Evolutionary conservation across 2,329 filamentous ascomycete species (phyloP), one percentile per base, ranked within the genome.

Genomic region (Botryosphaeria dothidea): DNA sequence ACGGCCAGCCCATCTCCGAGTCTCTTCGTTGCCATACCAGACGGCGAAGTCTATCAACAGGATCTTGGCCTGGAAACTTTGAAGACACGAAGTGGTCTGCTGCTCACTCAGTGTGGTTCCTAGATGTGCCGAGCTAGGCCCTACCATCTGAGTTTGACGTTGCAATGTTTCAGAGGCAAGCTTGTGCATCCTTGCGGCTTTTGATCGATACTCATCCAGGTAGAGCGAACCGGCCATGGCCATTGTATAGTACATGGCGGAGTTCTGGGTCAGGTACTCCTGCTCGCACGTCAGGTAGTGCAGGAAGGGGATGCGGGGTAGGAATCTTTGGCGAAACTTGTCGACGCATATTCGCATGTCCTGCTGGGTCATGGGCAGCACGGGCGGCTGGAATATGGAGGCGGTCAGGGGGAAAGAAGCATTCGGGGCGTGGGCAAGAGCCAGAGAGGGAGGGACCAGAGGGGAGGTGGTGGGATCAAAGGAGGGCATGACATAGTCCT

Each of bases 381-480:
- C 31, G 15, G 56, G 27, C 17, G 41, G 46, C 34, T 34, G 29
- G 25, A 48, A 34, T 6, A 64, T 49, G 38, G 54, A 23, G 21
- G 23, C 31, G 29, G 27, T 29, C 54, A 58, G 25, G 25, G 51
- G 38, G n/a, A 64, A 57, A 11, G 41, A 45, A 1, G 61, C 61
- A n/a, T 63, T 63, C 7, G 61, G 61, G 6, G 48, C 48, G 23
- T 63, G 61, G 38, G 61, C 61, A 49, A 63, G 61, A n/a, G 61
- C 61, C 21, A 63, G 51, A 8, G 51, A 63, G 61, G 61, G 52
- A 4, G 52, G 62, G 38, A 58, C 19, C 25, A 23, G 51, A 2
- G 62, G 43, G 9, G 62, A 38, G 8, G 52, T 36, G 5, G 51
- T 29, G 13, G 62, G 17, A 15, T 64, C 62, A n/a, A 58, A 64